phyloP scores from a whole-genome alignment of 139 green algal species.

The Chlamydomonas incerta region DNA sequence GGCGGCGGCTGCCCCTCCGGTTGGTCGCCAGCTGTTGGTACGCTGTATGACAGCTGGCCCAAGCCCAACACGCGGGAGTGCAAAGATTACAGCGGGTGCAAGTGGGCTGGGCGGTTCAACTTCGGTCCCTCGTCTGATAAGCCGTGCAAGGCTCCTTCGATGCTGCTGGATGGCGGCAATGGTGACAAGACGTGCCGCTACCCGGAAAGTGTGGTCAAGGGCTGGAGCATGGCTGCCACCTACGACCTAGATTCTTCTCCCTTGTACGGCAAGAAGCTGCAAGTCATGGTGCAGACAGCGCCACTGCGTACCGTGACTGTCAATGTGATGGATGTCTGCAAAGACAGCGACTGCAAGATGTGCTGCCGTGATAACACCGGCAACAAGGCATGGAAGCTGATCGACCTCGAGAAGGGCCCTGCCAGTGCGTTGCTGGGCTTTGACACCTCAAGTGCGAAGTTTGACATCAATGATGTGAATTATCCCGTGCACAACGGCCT shows the following conservation, averaged over 20 bases:
- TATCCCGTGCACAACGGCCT: no score
- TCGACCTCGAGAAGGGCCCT: no score
- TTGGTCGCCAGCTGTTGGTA: constrained; percentile 15
- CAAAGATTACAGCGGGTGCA: constrained; percentile 2
- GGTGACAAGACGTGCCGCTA: not conserved
- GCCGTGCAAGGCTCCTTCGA: not conserved
- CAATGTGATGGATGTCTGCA: constrained; percentile 12
- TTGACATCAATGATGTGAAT: no score
- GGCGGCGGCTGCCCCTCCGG: constrained; percentile 5
- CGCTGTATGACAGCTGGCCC: constrained; percentile 29
- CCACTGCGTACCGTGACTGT: not conserved
- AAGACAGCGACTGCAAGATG: constrained; percentile 26
- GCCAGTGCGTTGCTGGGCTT: no score
- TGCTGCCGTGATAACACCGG: constrained; percentile 44
- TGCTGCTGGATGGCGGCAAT: constrained; percentile 13
- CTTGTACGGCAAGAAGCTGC: constrained; percentile 6
- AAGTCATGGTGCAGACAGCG: not conserved
- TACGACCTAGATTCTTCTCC: not conserved
- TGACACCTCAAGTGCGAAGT: no score
- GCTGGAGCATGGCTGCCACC: constrained; percentile 16
- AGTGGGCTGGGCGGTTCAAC: constrained; percentile 28
- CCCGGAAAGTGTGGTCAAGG: not conserved
- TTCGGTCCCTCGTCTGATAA: not conserved
- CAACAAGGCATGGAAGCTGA: not conserved
- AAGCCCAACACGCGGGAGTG: constrained; percentile 3